Evolutionary conservation across 768 basidiomycete species (phyloP), one percentile per base, ranked within the genome.

Genomic region (Amanita fuliginea): DNA sequence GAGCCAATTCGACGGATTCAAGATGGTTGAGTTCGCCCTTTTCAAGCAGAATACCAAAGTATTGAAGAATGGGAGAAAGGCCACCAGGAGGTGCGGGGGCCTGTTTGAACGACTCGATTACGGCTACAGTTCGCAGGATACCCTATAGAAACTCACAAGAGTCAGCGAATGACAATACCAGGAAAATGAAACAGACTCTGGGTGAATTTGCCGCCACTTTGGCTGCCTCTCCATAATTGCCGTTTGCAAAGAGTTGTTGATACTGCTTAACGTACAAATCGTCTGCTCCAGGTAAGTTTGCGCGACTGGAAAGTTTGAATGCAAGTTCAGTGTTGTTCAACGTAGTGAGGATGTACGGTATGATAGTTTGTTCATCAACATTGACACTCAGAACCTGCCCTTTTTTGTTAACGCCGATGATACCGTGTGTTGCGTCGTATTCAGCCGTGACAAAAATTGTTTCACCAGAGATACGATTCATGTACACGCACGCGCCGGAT

Each of bases 391-490:
- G 76, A 14, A 97, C 92, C 67, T 99, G 96, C 28, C 96, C 96
- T 70, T 98, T 98, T 77, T 95, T 90, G 79, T 99, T 99, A 62
- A 99, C 93, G 56, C 95, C 95, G 55, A 99, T 91, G 65, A 99
- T 96, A 71, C 96, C 96, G 61, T 91, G 80, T 3, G 84, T 82
- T 14, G 83, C 78, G 64, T 97, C 94, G 60, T 97, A 92, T 60
- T 97, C 94, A 30, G 95, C 90, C 10, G 96, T 97, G 40, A 96
- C 93, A 63, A 99, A 99, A 63, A 99, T 98, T 30, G 96, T 98
- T 72, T 99, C 96, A 30, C 96, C 95, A 37, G 90, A 93, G 64
- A 99, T 99, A 56, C 96, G 87, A 77, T 99, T 99, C 96, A 99
- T 99, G 74, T 98, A 99, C 52, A 99, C 81, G 69, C 96, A 98